phyloP scores from a whole-genome alignment of 140 eudicot species.

The Cichorium intybus region DNA sequence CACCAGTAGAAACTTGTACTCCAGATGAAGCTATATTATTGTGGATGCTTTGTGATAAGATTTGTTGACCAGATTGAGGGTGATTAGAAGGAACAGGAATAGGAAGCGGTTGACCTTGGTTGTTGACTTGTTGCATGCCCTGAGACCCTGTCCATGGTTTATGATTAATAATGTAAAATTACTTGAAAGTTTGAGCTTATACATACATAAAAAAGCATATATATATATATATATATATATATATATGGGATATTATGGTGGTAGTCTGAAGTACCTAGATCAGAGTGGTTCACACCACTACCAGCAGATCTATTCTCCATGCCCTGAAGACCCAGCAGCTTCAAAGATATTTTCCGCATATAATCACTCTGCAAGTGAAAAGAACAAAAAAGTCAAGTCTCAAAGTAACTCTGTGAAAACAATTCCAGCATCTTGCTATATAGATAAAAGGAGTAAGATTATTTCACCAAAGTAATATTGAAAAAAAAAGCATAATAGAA shows the following conservation, averaged over 20 bases:
- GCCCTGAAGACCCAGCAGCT: slow-evolving; percentile 46
- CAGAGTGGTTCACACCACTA: slow-evolving; percentile 33
- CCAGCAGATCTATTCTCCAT: slow-evolving; percentile 47
- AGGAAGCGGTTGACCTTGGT: slow-evolving; percentile 56
- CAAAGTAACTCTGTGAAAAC: slow-evolving; percentile 21
- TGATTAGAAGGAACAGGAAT: slow-evolving; percentile 42
- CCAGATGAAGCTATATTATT: slow-evolving; percentile 40
- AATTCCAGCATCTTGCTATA: background rate
- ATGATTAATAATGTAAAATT: background rate
- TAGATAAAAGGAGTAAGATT: too few relatives aligned
- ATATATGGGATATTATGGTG: background rate
- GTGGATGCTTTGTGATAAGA: slow-evolving; percentile 49
- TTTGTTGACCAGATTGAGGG: slow-evolving; percentile 51
- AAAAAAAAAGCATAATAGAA: slow-evolving; percentile 8
- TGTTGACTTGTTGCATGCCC: slow-evolving; percentile 53
- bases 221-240: background rate
- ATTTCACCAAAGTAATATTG: too few relatives aligned
- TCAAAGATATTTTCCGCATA: slow-evolving; percentile 53
- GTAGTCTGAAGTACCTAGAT: slow-evolving; percentile 34
- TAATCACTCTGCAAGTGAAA: slow-evolving; percentile 49
- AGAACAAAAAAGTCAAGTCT: background rate
- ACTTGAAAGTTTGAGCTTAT: slow-evolving; percentile 8
- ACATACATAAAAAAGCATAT: background rate
- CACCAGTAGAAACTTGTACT: slow-evolving; percentile 44
- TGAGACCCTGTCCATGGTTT: slow-evolving; percentile 36